Conservation (phyloP, 257 asterid genomes). For the Lycium barbarum region DNA sequence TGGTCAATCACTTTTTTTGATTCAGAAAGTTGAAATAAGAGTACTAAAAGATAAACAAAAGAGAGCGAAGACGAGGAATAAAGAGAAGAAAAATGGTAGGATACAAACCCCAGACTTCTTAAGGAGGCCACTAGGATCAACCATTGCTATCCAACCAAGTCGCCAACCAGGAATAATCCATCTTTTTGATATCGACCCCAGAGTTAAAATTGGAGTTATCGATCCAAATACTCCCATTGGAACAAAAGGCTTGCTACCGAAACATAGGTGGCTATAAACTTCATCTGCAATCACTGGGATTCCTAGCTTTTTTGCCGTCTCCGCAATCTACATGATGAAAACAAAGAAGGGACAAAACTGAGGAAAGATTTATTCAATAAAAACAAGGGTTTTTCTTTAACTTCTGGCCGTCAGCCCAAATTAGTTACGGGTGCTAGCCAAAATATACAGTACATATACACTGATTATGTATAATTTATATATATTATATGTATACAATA, state of each 20-base stretch:
- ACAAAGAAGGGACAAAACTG: not conserved
- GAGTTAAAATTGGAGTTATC: constrained; percentile 67
- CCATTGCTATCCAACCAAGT: constrained; percentile 77
- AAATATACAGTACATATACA: too few relatives aligned
- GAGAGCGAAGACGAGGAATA: not conserved
- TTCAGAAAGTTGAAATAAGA: not conserved
- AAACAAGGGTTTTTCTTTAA: too few relatives aligned
- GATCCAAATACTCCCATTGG: constrained; percentile 92
- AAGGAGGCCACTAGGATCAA: constrained; percentile 72
- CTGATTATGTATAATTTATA: too few relatives aligned
- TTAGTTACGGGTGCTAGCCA: too few relatives aligned
- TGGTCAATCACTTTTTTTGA: not conserved
- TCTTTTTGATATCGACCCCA: constrained; percentile 86
- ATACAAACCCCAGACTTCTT: constrained; percentile 62
- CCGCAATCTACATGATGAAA: constrained; percentile 58
- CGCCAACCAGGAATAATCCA: constrained; percentile 95
- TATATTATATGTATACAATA: too few relatives aligned
- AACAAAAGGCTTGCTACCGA: constrained; percentile 74
- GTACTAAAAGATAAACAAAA: not conserved
- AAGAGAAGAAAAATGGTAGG: constrained; percentile 25
- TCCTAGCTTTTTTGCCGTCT: constrained; percentile 83
- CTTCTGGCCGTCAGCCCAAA: too few relatives aligned
- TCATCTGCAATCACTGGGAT: constrained; percentile 82
- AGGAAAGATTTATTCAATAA: not conserved
- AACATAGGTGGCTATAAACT: constrained; percentile 74